phyloP scores from a whole-genome alignment of 1,284 basidiomycete genomes.

The Ganoderma lucidum region DNA sequence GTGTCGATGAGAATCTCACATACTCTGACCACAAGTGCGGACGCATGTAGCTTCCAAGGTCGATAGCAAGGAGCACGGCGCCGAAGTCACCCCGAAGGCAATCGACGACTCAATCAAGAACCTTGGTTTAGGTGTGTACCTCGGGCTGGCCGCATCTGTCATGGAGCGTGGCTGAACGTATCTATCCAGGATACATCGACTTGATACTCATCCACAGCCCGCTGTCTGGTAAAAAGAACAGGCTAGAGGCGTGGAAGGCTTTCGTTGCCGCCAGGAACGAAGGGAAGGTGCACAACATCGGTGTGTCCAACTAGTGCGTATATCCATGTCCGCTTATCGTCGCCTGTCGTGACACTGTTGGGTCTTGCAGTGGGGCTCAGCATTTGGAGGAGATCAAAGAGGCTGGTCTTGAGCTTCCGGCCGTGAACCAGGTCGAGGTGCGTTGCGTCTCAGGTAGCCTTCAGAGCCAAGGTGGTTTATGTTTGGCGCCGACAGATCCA shows the following conservation, averaged over 20 bases:
- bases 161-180: conserved; percentile 20
- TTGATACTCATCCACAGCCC: conserved; percentile 68
- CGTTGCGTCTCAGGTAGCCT: neutral
- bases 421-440: conserved; percentile 87
- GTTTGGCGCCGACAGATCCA: conserved; percentile 61
- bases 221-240: conserved; percentile 48
- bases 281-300: conserved; percentile 62
- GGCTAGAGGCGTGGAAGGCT: conserved; percentile 55
- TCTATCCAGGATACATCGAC: conserved; percentile 57
- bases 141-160: neutral
- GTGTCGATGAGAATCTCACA: neutral
- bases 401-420: conserved; percentile 68
- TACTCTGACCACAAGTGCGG: neutral
- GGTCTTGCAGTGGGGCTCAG: conserved; percentile 47
- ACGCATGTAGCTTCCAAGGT: conserved; percentile 33
- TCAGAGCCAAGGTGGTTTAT: too few relatives aligned
- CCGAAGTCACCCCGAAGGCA: conserved; percentile 32
- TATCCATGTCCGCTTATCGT: conserved; percentile 37
- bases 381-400: conserved; percentile 80
- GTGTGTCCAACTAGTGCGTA: conserved; percentile 70
- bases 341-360: conserved; percentile 35
- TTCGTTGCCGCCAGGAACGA: conserved; percentile 53
- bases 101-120: conserved; percentile 35
- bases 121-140: conserved; percentile 30
- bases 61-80: conserved; percentile 37